These are phyloP conservation scores for Elaeagnus macrophylla DNA, from an alignment of 306 rosid species.

Conservation along the genomic window DNA sequence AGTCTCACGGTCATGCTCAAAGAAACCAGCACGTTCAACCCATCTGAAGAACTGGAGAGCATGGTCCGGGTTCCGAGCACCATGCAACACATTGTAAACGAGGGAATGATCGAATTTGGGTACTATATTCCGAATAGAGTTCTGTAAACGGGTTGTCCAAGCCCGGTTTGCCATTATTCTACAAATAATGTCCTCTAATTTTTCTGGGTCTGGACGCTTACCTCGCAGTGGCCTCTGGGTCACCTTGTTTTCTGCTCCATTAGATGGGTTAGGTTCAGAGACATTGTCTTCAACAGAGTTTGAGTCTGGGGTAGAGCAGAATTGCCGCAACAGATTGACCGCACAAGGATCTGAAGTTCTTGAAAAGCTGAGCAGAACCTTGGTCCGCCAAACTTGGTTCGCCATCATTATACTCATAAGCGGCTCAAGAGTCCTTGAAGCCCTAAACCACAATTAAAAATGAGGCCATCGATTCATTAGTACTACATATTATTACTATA, in stretches of 20 bases:
- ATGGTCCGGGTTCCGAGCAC: slow-evolving; percentile 49
- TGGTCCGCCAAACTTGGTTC: slow-evolving; percentile 14
- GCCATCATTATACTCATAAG: too few relatives aligned
- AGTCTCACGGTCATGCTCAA: slow-evolving; percentile 56
- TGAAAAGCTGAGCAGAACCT: slow-evolving; percentile 22
- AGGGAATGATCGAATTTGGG: slow-evolving; percentile 55
- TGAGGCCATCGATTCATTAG: too few relatives aligned
- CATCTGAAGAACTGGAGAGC: slow-evolving; percentile 84
- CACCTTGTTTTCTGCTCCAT: slow-evolving; percentile 3
- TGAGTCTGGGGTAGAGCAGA: slow-evolving; percentile 19
- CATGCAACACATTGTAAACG: slow-evolving; percentile 65
- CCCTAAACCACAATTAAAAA: too few relatives aligned
- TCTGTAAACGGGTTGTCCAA: slow-evolving; percentile 88
- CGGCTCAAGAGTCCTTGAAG: too few relatives aligned
- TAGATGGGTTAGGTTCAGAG: slow-evolving; percentile 6
- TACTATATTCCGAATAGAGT: slow-evolving; percentile 61
- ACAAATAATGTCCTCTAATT: slow-evolving; percentile 43
- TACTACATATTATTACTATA: too few relatives aligned
- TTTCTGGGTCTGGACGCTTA: slow-evolving; percentile 37
- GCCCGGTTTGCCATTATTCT: slow-evolving; percentile 77
- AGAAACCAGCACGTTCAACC: slow-evolving; percentile 70
- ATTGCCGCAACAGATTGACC: slow-evolving; percentile 25
- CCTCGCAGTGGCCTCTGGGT: slow-evolving; percentile 25
- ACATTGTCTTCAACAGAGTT: not conserved
- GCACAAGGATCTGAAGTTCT: slow-evolving; percentile 15